Evolutionary conservation across 2,329 filamentous ascomycete genomes (phyloP).

Genomic region (Fusarium sp.): DNA sequence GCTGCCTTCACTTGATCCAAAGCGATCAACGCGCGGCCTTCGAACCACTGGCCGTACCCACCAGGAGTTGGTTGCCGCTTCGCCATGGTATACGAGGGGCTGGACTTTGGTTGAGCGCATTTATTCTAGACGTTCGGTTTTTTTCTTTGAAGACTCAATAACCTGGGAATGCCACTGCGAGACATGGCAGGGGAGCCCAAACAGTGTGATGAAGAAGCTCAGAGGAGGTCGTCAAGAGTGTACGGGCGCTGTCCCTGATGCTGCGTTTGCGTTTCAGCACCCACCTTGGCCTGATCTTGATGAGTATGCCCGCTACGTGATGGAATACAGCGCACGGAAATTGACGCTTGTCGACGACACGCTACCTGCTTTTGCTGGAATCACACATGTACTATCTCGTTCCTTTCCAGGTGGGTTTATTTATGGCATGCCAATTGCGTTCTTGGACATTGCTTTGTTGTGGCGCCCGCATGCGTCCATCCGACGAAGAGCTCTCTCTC

Average conservation of each 20-base stretch:
- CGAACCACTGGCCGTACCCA: slow-evolving; percentile 45
- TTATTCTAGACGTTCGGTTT: slow-evolving; percentile 55
- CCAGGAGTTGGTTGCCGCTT: slow-evolving; percentile 51
- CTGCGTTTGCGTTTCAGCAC: slow-evolving; percentile 52
- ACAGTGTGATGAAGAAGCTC: slow-evolving; percentile 45
- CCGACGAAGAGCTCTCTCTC: slow-evolving; percentile 49
- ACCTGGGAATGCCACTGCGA: slow-evolving; percentile 60
- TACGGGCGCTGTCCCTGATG: slow-evolving; percentile 43
- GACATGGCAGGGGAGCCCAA: slow-evolving; percentile 50
- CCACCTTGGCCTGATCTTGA: slow-evolving; percentile 57
- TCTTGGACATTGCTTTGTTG: slow-evolving; percentile 55
- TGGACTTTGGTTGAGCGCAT: slow-evolving; percentile 57
- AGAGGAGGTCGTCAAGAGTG: slow-evolving; percentile 48
- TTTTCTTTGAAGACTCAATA: slow-evolving; percentile 54
- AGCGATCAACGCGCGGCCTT: slow-evolving; percentile 41
- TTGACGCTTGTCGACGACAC: slow-evolving; percentile 55
- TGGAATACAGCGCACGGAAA: slow-evolving; percentile 54
- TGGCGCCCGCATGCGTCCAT: slow-evolving; percentile 57
- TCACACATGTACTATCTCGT: slow-evolving; percentile 54
- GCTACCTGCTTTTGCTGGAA: slow-evolving; percentile 53
- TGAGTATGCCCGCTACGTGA: slow-evolving; percentile 55
- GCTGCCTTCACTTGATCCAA: slow-evolving; percentile 49
- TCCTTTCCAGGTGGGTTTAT: slow-evolving; percentile 55
- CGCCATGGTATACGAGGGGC: slow-evolving; percentile 52
- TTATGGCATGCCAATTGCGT: slow-evolving; percentile 58